Base-by-base conservation (phyloP, 225 moss, liverwort and hornwort species). In the Neckera pumila region DNA sequence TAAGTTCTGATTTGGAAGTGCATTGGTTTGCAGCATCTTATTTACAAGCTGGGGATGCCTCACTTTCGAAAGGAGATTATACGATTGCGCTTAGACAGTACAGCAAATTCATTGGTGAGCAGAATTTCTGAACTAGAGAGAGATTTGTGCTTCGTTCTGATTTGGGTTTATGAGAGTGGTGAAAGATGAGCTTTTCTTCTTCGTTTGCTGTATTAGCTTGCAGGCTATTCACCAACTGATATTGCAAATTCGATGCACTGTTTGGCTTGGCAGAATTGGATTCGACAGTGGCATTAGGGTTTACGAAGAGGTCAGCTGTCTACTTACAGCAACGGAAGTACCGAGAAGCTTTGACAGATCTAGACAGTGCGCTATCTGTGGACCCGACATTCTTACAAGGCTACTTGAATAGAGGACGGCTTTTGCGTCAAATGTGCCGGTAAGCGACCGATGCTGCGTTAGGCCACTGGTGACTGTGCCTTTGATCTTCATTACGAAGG, bases 371-470 rank as follows among this genome's bases (percentile, higher is more conserved):
- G 21, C 72, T 98, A 75, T 92, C 94, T 79, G 95, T 97, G 74
- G 96, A 98, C 62, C 92, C 94, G 76, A 62, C 84, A 28, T 97
- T 95, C 72, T 90, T 93, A 87, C 96, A 97, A 91, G 98, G 96
- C 65, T 98, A 95, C 87, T 82, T 97, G 89, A 96, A 93, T 87
- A 92, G 98, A 85, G 98, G 96, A 58, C 92, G 91, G 40, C 93
- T 97, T 87, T 86, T 95, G 67, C 96, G 98, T 79, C 98, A 96
- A 93, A 95, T 96, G 91, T 96, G 98, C 86, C 92, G 95, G 97
- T 97, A 92, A 86, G 87, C n/a, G 67, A 31, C 17, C 40, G 18
- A 88, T 73, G 81, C 86, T 84, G 71, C 76, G 70, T 89, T n/a
- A 45, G 23, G 59, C 14, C 74, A 75, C 54, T 63, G 36, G 61